Percentiles rank a stretch among this genome's conserved stretches.
phyloP scores from a whole-genome alignment of 768 basidiomycete species.

The Coprinopsis cinerea region DNA sequence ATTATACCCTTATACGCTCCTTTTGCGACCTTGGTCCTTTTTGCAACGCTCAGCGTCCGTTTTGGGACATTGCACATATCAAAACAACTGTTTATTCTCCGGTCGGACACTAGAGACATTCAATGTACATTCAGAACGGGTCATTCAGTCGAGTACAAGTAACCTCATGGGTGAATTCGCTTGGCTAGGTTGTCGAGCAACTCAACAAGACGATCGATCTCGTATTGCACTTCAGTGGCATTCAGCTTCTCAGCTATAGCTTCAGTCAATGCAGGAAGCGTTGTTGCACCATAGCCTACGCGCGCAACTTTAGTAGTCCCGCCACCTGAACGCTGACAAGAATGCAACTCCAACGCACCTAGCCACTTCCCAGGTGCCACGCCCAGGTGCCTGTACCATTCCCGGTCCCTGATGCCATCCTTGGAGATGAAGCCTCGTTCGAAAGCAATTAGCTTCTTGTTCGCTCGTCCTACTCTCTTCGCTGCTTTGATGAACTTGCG shows the following conservation, averaged over 20 bases:
- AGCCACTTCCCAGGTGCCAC: conserved; percentile 87
- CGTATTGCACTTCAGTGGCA: conserved; percentile 50
- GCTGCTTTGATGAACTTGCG: conserved; percentile 49
- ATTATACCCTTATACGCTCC: too few species aligned
- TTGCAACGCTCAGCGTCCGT: too few species aligned
- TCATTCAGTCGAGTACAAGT: background rate
- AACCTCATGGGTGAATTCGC: conserved; percentile 29
- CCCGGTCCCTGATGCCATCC: conserved; percentile 69
- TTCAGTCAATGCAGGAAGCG: conserved; percentile 76
- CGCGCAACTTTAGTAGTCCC: too few species aligned
- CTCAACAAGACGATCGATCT: conserved; percentile 47
- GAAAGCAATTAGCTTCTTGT: conserved; percentile 63
- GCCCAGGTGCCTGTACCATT: conserved; percentile 84
- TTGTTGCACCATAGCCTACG: conserved; percentile 84
- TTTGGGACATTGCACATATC: too few species aligned
- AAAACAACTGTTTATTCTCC: too few species aligned
- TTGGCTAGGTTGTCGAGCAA: conserved; percentile 51
- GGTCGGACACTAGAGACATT: too few species aligned
- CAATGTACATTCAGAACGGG: background rate
- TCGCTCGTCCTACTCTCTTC: conserved; percentile 51
- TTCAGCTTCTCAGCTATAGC: conserved; percentile 68
- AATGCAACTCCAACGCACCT: conserved; percentile 46
- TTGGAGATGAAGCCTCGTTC: conserved; percentile 79
- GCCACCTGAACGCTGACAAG: too few species aligned
- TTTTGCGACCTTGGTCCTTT: too few species aligned